Evolutionary conservation across 2,329 filamentous ascomycete genomes (phyloP).

Genomic region (Colletotrichum phormii): DNA sequence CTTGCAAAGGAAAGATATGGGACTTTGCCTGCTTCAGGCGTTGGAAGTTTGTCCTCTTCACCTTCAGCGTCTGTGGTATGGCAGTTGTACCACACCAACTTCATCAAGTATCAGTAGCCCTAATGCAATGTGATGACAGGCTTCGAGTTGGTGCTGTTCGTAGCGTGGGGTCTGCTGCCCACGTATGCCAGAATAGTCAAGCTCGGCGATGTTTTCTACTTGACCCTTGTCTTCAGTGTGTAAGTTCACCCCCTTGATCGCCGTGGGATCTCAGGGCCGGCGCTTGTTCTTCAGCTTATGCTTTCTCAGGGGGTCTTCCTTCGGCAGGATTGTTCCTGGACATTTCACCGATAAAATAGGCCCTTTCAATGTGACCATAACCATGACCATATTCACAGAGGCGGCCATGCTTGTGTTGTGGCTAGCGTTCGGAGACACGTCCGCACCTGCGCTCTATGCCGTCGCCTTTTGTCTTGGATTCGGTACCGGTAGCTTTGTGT

Average conservation of each 20-base stretch:
- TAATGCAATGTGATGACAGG: slow-evolving; percentile 37
- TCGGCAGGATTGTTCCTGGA: slow-evolving; percentile 43
- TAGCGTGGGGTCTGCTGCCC: slow-evolving; percentile 46
- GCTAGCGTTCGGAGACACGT: slow-evolving; percentile 42
- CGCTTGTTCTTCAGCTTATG: background rate
- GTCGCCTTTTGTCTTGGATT: slow-evolving; percentile 43
- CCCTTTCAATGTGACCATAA: slow-evolving; percentile 42
- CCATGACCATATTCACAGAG: slow-evolving; percentile 42
- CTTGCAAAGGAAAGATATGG: slow-evolving; percentile 17
- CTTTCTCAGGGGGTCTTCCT: slow-evolving; percentile 41
- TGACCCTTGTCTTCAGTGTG: slow-evolving; percentile 47
- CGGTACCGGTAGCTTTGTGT: slow-evolving; percentile 44
- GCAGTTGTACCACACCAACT: background rate
- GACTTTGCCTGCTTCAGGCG: slow-evolving; percentile 36
- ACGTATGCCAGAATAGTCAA: slow-evolving; percentile 41
- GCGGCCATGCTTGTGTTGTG: slow-evolving; percentile 40
- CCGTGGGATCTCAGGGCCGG: background rate
- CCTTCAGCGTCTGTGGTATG: slow-evolving; percentile 43
- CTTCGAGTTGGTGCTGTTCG: slow-evolving; percentile 46
- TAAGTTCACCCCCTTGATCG: slow-evolving; percentile 37
- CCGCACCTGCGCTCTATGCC: slow-evolving; percentile 39
- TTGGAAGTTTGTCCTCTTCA: slow-evolving; percentile 42
- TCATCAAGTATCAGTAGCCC: background rate
- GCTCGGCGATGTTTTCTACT: slow-evolving; percentile 42
- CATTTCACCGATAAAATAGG: slow-evolving; percentile 39